A percentile compares a stretch with the other conserved stretches of the same genome.
Conservation (phyloP, 2,329 filamentous ascomycete species). For the Sclerotiophoma versabilis region DNA sequence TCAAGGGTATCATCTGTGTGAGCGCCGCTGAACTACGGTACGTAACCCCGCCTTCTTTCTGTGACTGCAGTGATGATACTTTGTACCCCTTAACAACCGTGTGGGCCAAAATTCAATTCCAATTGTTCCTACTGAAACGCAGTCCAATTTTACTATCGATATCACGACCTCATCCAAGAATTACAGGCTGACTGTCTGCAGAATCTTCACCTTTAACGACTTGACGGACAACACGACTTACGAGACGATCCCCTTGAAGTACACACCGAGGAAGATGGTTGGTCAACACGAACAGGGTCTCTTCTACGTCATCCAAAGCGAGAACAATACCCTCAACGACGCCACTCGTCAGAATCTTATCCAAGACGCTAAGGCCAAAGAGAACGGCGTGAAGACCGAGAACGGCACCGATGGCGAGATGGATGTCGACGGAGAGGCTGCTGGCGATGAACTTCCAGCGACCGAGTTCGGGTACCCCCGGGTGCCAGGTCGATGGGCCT, state of each 20-base stretch:
- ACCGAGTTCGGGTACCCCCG: conserved; percentile 89
- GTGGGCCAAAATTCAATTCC: conserved; percentile 63
- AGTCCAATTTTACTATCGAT: conserved; percentile 12
- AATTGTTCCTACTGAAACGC: conserved; percentile 97
- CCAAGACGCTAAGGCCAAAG: conserved; percentile 64
- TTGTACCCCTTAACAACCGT: conserved; percentile 56
- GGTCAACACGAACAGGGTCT: conserved; percentile 86
- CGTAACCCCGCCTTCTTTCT: conserved; percentile 48
- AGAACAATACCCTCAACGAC: conserved; percentile 87
- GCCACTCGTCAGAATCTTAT: conserved; percentile 78
- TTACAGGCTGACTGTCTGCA: conserved; percentile 37
- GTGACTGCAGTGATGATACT: conserved; percentile 67
- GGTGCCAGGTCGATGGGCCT: conserved; percentile 88
- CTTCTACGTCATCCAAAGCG: conserved; percentile 93
- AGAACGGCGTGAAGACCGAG: conserved; percentile 42
- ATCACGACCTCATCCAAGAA: neutral
- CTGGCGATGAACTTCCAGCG: conserved; percentile 68
- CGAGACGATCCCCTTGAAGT: conserved; percentile 83
- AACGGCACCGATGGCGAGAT: conserved; percentile 43
- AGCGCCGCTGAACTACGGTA: conserved; percentile 88
- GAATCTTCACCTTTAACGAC: conserved; percentile 91
- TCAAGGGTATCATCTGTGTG: conserved; percentile 92
- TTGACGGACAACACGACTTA: conserved; percentile 85
- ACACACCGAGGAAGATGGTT: conserved; percentile 87
- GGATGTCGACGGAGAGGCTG: conserved; percentile 26